Evolutionary conservation across 805 yeast genomes (phyloP).

Genomic region (Zygoascus biomembranicola): DNA sequence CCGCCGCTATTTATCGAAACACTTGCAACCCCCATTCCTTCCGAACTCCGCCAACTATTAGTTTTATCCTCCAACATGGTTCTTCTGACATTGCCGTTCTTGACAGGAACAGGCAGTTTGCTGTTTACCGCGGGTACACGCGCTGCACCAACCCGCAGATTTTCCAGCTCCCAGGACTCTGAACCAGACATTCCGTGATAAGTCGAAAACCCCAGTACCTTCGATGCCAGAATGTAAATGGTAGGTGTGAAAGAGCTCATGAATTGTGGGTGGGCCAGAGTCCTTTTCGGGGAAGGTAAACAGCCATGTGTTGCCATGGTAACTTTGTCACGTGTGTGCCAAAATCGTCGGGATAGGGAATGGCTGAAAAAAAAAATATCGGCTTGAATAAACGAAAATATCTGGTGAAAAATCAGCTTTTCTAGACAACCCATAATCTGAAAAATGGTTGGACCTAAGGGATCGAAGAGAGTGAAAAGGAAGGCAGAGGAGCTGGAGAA

Average conservation of each 20-base stretch:
- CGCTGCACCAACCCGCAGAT: not conserved
- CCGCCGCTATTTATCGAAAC: not conserved
- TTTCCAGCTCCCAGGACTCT: not conserved
- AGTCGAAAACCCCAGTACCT: not conserved
- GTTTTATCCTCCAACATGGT: not conserved
- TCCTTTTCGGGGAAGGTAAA: not conserved
- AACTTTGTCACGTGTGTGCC: not conserved
- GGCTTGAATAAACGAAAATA: not conserved
- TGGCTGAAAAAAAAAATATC: not conserved
- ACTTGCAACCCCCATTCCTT: not conserved
- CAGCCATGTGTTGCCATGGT: not conserved
- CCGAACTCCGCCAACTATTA: not conserved
- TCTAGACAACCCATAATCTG: not conserved
- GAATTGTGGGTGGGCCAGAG: not conserved
- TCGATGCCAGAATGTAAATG: not conserved
- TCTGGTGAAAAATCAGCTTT: not conserved
- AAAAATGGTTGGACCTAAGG: not conserved
- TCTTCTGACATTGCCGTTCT: not conserved
- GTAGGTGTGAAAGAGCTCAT: not conserved
- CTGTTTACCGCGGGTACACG: not conserved
- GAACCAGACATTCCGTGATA: not conserved
- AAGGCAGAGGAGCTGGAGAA: conserved; percentile 7
- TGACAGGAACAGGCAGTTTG: not conserved
- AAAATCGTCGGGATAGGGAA: not conserved
- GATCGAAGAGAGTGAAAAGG: not conserved